Base-by-base conservation (phyloP, 1,139 yeast genomes). In the Magnusiomyces tetraspermus region DNA sequence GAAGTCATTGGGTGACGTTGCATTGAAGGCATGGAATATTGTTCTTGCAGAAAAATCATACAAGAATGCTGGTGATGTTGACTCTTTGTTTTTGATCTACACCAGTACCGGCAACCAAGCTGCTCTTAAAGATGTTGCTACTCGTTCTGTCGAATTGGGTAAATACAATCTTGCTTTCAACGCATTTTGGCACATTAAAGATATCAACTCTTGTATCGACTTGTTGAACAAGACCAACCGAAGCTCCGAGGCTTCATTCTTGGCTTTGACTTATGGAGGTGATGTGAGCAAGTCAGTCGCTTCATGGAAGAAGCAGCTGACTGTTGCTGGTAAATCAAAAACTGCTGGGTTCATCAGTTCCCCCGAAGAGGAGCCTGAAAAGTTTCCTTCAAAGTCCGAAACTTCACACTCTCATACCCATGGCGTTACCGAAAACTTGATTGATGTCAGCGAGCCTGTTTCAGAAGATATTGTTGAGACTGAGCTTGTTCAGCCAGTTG, bases 91-190 rank as follows among this genome's bases (percentile, higher is more conserved):
- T 60, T 78, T 92, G 59, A 71, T 94, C 60, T 83, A 89, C 68
- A 83, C 96, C 5, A 85, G 96, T 11, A 77, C 92, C 50, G 90
- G 88, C 64, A 76, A 87, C 66, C 74, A 73, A 61, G 69, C 71
- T 13, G 83, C 81, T 49, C 77, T 92, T 59, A 67, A 72, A 33
- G 72, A 75, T 55, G 61, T 69, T 15, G 95, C 94, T 4, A 72
- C 74, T 52, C 71, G 71, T 51, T 90, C 96, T 51, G 81, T 78
- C 61, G 71, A 70, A 22, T 76, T 74, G 48, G 97, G 97, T 50
- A 84, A 84, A 67, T 87, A 82, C 69, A 92, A 92, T 67, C 76
- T 92, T 58, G 96, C 98, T 43, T 92, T 90, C 75, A 89, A 86
- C 67, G 85, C 96, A 23, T 81, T 83, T 69, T 92, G 97, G 97